Conservation (phyloP, 2,329 filamentous ascomycete species). For the Pseudogymnoascus verrucosus region DNA sequence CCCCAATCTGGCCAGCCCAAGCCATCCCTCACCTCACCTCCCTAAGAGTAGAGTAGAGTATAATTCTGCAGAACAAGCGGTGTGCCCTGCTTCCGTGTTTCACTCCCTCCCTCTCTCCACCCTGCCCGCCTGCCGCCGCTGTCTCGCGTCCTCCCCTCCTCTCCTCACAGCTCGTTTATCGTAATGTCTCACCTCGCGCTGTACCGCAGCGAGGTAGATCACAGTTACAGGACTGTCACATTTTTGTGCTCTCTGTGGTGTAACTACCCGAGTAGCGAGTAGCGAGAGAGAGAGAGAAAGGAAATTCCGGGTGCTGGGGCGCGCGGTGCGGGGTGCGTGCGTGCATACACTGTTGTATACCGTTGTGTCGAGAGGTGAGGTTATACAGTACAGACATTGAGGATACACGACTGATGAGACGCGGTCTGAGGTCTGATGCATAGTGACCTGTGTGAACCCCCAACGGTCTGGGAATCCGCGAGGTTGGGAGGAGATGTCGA, state of each 20-base stretch:
- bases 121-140: background rate
- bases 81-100: background rate
- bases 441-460: background rate
- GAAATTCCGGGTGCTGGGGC: background rate
- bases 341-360: background rate
- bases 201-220: too few species aligned
- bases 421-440: background rate
- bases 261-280: background rate
- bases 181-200: background rate
- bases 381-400: background rate
- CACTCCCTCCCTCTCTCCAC: background rate
- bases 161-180: background rate
- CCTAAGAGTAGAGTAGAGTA: too few species aligned
- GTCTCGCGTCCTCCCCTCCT: background rate
- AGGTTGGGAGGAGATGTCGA: background rate
- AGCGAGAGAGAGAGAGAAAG: background rate
- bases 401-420: background rate
- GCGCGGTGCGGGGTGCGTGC: background rate
- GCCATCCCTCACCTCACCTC: too few species aligned
- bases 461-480: background rate
- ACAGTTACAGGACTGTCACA: background rate
- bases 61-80: background rate
- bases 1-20: background rate
- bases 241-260: background rate
- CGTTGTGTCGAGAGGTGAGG: background rate